Evolutionary conservation across 2,329 filamentous ascomycete genomes (phyloP).

Genomic region (Diaporthe batatas): DNA sequence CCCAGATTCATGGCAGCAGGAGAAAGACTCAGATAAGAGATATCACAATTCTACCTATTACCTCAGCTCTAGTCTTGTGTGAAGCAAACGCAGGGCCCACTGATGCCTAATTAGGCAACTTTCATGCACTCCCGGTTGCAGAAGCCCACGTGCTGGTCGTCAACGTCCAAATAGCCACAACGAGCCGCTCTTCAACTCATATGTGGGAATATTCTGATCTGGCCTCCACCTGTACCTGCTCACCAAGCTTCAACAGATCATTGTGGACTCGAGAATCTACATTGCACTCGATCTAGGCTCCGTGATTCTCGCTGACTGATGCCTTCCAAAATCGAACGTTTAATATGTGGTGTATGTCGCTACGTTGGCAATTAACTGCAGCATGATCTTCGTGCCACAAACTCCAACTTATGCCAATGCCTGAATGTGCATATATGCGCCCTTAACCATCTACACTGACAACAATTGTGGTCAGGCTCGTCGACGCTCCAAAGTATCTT

Average conservation of each 20-base stretch:
- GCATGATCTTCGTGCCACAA: not conserved
- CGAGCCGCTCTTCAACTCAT: not conserved
- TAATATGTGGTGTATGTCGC: not conserved
- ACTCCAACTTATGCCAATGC: not conserved
- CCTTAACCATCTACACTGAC: constrained; percentile 33
- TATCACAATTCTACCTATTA: not conserved
- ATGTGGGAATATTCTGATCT: not conserved
- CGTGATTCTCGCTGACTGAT: not conserved
- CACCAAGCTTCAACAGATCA: not conserved
- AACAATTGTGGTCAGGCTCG: constrained; percentile 35
- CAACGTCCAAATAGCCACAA: not conserved
- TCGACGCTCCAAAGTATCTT: constrained; percentile 33
- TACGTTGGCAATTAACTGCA: not conserved
- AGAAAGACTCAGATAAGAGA: not conserved
- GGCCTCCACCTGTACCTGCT: not conserved
- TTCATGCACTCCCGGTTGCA: not conserved
- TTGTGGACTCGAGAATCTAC: too few species aligned
- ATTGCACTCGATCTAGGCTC: too few species aligned
- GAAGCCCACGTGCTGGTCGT: not conserved
- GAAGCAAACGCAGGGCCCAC: not conserved
- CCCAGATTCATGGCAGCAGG: not conserved
- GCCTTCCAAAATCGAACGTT: not conserved
- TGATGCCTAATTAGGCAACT: not conserved
- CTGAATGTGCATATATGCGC: not conserved
- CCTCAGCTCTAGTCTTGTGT: not conserved